Evolutionary conservation across 192 early-diverging fungal species (phyloP), one percentile per base, ranked within the genome.

Genomic region (Gigaspora rosea): DNA sequence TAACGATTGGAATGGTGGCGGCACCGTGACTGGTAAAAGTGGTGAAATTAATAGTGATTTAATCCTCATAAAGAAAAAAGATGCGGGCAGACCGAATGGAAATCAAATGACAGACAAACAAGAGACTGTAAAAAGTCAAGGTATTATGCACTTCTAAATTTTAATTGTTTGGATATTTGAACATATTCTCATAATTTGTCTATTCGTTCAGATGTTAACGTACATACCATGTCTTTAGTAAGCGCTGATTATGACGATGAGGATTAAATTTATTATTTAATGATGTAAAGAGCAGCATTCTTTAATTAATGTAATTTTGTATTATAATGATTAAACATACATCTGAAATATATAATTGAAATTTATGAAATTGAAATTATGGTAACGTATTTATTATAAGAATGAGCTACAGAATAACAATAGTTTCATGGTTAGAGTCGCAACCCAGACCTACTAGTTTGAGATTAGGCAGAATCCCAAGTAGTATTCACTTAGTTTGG

Each of bases 1-100:
- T 58, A 73, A 73, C 36, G 71, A 73, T 41, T 73, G 71, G 71
- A 73, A 58, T 27, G 54, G 50, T 32, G 36, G n/a, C 35, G 57
- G 27, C 52, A n/a, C 33, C 50, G 32, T 10, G 22, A 52, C 3
- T n/a, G 50, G 41, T 46, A 71, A 54, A 33, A 10, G 49, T 36
- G 20, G 47, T 20, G 54, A 58, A 47, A 20, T n/a, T 35, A 12
- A 27, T 41, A 36, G 57, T 11, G 51, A 33, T 20, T 18, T 58
- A 8, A 33, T 41, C 33, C 27, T 73, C n/a, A 73, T 27, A 54
- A 73, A 59, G 27, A 58, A 58, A 58, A 58, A 58, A n/a, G 9
- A 36, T 18, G 7, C 6, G 10, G 13, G 11, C 5, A 52, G 13
- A 16, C 15, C 9, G 18, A 54, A 12, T 10, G 49, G 35, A 4